Evolutionary conservation across 108 stramenopile species (phyloP), one percentile per base, ranked within the genome.

Genomic region (Cyclotella kingstonii): DNA sequence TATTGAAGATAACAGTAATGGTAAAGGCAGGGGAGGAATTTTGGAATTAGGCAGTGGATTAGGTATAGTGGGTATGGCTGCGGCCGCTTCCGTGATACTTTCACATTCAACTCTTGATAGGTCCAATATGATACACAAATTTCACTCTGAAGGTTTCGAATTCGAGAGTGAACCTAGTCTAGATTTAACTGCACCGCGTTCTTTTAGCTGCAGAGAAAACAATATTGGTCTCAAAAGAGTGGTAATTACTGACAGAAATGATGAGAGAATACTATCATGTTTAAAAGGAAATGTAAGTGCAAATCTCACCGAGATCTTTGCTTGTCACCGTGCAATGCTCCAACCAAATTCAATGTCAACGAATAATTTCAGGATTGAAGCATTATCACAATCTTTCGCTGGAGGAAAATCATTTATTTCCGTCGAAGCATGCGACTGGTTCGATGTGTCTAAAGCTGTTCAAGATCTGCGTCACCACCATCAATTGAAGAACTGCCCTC

Each of bases 11-110:
- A 4, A 12, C 10, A 14, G 29, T 47, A 5, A 25, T 14, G 30
- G 8, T 26, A 8, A 25, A 28, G 5, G 23, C 29, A 33, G 39
- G 25, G 68, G 68, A 21, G 68, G 68, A 0, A 69, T 69, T 21
- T 54, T 69, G 34, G 68, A 69, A 60, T 44, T 69, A 12, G 68
- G 68, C 8, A 69, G 68, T 45, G 68, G 68, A 8, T 53, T 69
- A 17, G 68, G 68, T 19, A 45, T 69, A n/a, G 50, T 41, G 6
- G 58, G 58, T 31, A 36, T 60, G 18, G 68, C 68, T 34, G 68
- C 68, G 8, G 47, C 35, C 2, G 68, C 68, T 14, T 58, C 68
- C 19, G 58, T 52, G 1, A 38, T 56, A 15, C 25, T 40, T 8
- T 4, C 39, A n/a, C n/a, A n/a, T n/a, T n/a, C n/a, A n/a, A n/a